A percentile compares a stretch with the other conserved stretches of the same genome.
These are phyloP conservation scores for Penicillium waksmanii DNA, from an alignment of 495 filamentous ascomycete species.

Conservation along the genomic window DNA sequence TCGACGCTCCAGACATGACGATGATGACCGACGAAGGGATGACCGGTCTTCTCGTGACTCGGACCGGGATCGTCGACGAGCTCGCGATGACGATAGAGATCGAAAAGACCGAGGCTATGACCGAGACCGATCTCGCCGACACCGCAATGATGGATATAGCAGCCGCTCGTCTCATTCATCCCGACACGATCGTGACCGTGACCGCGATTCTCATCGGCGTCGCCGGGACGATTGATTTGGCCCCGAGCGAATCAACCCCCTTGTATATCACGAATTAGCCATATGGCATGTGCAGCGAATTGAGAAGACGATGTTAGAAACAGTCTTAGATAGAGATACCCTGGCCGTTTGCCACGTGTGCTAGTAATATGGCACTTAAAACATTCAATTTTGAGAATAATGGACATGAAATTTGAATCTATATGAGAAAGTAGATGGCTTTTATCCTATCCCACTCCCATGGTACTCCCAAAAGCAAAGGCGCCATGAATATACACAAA, in stretches of 20 bases:
- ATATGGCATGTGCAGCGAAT: background rate
- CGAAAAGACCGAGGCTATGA: slow-evolving; percentile 42
- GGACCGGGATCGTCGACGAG: slow-evolving; percentile 33
- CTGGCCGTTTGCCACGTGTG: background rate
- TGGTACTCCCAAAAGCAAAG: slow-evolving; percentile 31
- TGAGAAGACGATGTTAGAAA: background rate
- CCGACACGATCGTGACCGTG: slow-evolving; percentile 37
- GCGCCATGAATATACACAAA: slow-evolving; percentile 37
- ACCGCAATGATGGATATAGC: slow-evolving; percentile 41
- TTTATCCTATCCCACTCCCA: slow-evolving; percentile 30
- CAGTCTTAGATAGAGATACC: slow-evolving; percentile 27
- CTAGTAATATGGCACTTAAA: slow-evolving; percentile 5
- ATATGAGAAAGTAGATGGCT: slow-evolving; percentile 31
- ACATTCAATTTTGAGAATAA: background rate
- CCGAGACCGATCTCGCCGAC: slow-evolving; percentile 24
- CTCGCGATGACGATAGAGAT: slow-evolving; percentile 32
- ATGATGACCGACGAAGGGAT: slow-evolving; percentile 32
- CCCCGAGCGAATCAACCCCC: slow-evolving; percentile 9
- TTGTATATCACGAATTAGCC: slow-evolving; percentile 13
- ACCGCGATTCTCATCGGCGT: slow-evolving; percentile 37
- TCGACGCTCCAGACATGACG: slow-evolving; percentile 37
- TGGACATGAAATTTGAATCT: slow-evolving; percentile 8
- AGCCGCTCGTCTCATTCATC: slow-evolving; percentile 40
- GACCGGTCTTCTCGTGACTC: slow-evolving; percentile 39
- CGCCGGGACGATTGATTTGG: slow-evolving; percentile 34